A percentile compares a stretch with the other conserved stretches of the same genome.
phyloP scores from a whole-genome alignment of 495 filamentous ascomycete genomes.

The Xylaria flabelliformis region DNA sequence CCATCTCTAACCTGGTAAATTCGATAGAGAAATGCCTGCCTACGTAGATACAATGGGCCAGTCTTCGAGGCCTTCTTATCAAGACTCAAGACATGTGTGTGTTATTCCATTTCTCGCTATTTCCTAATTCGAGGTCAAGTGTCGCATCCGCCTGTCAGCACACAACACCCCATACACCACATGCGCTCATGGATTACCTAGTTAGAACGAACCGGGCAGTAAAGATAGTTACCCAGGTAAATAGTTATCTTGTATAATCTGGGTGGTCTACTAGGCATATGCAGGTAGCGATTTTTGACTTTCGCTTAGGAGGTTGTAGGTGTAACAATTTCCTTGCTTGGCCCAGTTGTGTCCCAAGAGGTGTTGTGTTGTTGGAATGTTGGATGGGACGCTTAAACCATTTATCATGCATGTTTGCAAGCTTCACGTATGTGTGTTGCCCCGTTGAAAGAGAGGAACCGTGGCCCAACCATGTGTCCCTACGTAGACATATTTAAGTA shows the following conservation, averaged over 20 bases:
- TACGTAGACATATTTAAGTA: neutral
- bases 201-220: neutral
- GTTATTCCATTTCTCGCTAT: neutral
- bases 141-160: conserved; percentile 12
- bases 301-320: neutral
- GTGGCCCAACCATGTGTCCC: neutral
- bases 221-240: too few species aligned
- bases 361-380: conserved; percentile 10
- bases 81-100: conserved; percentile 17
- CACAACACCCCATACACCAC: neutral
- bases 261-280: too few species aligned
- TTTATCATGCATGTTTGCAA: conserved; percentile 22
- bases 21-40: conserved; percentile 2
- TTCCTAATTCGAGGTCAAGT: conserved; percentile 18
- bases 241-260: neutral
- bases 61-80: conserved; percentile 17
- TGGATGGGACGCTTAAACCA: conserved; percentile 19
- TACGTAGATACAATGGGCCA: conserved; percentile 17
- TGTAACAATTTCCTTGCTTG: conserved; percentile 10
- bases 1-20: conserved; percentile 1
- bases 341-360: neutral
- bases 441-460: conserved; percentile 8
- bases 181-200: neutral
- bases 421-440: conserved; percentile 15
- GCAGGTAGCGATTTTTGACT: conserved; percentile 17